Conservation (phyloP, 75 land plant species). For the Pinus tabuliformis region DNA sequence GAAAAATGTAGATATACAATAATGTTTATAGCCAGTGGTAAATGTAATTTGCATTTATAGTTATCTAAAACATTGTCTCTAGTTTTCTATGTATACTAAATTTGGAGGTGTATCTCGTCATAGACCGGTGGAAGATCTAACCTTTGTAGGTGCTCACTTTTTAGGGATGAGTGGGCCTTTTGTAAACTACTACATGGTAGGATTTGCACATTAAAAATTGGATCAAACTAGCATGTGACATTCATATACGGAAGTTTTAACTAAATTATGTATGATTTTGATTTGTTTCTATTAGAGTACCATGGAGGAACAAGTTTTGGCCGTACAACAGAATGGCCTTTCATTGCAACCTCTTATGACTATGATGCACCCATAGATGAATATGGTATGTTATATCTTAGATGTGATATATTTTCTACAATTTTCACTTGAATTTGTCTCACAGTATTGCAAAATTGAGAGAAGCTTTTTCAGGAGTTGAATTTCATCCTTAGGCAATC, state of each 20-base stretch:
- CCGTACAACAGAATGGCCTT: slow-evolving; percentile 48
- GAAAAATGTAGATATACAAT: neutral
- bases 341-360: slow-evolving; percentile 37
- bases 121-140: slow-evolving; percentile 68
- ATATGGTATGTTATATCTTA: slow-evolving; percentile 18
- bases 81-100: slow-evolving; percentile 47
- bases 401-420: neutral
- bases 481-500: too few relatives aligned
- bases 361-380: slow-evolving; percentile 53
- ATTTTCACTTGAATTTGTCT: too few relatives aligned
- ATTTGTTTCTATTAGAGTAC: slow-evolving; percentile 18
- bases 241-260: neutral
- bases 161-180: slow-evolving; percentile 60
- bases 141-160: slow-evolving; percentile 69
- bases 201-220: neutral
- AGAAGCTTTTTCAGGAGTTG: too few relatives aligned
- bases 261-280: neutral
- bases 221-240: neutral
- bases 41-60: neutral
- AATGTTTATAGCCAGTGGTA: neutral
- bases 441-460: too few relatives aligned
- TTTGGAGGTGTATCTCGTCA: slow-evolving; percentile 53
- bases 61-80: neutral
- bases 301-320: slow-evolving; percentile 53
- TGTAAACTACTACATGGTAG: slow-evolving; percentile 77